Evolutionary conservation across 495 filamentous ascomycete genomes (phyloP).

Genomic region (Melanomma pulvis-pyrius): DNA sequence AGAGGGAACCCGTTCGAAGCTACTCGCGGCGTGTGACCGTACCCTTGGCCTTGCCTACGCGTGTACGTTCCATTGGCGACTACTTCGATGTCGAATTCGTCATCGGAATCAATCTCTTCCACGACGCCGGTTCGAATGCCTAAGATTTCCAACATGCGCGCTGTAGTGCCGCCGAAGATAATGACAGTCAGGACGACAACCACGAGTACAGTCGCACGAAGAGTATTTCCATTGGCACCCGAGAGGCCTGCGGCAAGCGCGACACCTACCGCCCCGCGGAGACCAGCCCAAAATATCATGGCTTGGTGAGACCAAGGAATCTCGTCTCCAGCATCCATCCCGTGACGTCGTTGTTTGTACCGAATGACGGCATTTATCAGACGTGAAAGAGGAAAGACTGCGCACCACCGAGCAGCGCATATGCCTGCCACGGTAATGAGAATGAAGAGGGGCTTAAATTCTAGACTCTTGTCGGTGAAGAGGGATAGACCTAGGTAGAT

Average conservation of each 20-base stretch:
- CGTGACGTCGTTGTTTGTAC: slow-evolving; percentile 79
- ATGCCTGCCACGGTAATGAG: slow-evolving; percentile 89
- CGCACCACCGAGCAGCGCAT: slow-evolving; percentile 85
- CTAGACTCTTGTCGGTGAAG: slow-evolving; percentile 84
- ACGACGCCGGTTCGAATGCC: slow-evolving; percentile 93
- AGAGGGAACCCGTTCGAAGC: slow-evolving; percentile 60
- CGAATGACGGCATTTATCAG: slow-evolving; percentile 93
- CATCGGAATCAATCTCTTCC: slow-evolving; percentile 94
- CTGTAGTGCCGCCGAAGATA: slow-evolving; percentile 96
- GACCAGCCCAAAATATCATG: slow-evolving; percentile 97
- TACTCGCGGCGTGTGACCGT: slow-evolving; percentile 74
- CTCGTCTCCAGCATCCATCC: slow-evolving; percentile 81
- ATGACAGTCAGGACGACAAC: slow-evolving; percentile 98
- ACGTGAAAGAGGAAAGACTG: slow-evolving; percentile 89
- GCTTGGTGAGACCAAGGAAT: slow-evolving; percentile 90
- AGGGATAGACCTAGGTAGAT: slow-evolving; percentile 95
- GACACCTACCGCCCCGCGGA: slow-evolving; percentile 94
- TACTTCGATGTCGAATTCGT: slow-evolving; percentile 97
- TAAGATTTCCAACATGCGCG: slow-evolving; percentile 97
- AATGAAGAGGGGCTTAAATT: slow-evolving; percentile 94
- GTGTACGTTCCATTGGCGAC: slow-evolving; percentile 71
- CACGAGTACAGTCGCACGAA: slow-evolving; percentile 91
- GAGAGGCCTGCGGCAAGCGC: slow-evolving; percentile 88
- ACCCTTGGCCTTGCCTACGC: slow-evolving; percentile 62
- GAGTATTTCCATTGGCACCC: slow-evolving; percentile 73